phyloP scores from a whole-genome alignment of 2,329 filamentous ascomycete species.

The Pseudocercospora pini-densiflorae region DNA sequence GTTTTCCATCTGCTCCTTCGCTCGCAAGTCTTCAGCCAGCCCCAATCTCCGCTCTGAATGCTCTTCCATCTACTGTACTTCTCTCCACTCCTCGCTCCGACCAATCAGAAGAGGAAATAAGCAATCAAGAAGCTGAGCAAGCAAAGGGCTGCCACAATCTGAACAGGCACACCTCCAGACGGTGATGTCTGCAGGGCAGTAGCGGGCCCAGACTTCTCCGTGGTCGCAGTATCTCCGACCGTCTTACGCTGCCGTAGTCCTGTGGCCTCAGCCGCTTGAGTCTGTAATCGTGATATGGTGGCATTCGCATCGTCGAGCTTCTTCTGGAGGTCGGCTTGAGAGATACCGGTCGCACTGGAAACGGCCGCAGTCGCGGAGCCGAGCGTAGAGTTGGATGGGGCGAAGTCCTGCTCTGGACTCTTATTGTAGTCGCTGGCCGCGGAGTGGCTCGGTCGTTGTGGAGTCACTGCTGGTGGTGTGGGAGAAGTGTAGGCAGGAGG shows the following conservation, averaged over 20 bases:
- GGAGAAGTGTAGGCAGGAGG: slow-evolving; percentile 62
- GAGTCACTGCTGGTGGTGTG: slow-evolving; percentile 54
- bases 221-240: slow-evolving; percentile 21
- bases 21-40: not conserved
- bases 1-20: not conserved
- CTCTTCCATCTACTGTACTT: not conserved
- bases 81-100: not conserved
- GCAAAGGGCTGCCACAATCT: slow-evolving; percentile 82
- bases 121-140: slow-evolving; percentile 90
- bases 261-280: slow-evolving; percentile 60
- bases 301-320: slow-evolving; percentile 78
- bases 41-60: not conserved
- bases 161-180: slow-evolving; percentile 78
- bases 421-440: slow-evolving; percentile 40
- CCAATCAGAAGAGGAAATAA: slow-evolving; percentile 86
- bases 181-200: slow-evolving; percentile 32
- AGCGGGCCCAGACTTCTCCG: slow-evolving; percentile 26
- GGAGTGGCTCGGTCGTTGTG: slow-evolving; percentile 40
- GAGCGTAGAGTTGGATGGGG: slow-evolving; percentile 42
- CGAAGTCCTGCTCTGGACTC: slow-evolving; percentile 39
- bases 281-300: slow-evolving; percentile 69
- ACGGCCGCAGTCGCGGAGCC: slow-evolving; percentile 48
- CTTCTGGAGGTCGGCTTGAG: slow-evolving; percentile 67
- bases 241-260: slow-evolving; percentile 80
- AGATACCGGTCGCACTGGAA: slow-evolving; percentile 55